These are phyloP conservation scores for Moringa oleifera DNA, from an alignment of 345 rosid species.

Conservation along the genomic window DNA sequence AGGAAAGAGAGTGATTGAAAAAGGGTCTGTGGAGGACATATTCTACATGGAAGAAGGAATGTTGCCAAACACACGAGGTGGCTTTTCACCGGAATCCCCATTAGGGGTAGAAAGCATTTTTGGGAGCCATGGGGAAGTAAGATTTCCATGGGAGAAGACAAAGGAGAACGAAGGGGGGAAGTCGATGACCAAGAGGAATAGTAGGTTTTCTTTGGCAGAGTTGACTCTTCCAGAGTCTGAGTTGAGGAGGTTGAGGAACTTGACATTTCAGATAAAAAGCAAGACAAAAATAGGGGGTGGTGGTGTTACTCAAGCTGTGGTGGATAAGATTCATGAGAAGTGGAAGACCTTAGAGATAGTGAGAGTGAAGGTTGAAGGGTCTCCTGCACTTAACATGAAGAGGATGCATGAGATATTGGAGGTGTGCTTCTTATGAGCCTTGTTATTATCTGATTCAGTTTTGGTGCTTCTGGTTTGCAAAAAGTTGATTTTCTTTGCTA, in stretches of 20 bases:
- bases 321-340: constrained; percentile 61
- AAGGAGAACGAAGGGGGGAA: constrained; percentile 29
- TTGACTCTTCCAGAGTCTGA: constrained; percentile 71
- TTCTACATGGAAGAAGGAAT: constrained; percentile 62
- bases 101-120: constrained; percentile 35
- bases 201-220: constrained; percentile 66
- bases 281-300: constrained; percentile 53
- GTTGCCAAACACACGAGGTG: constrained; percentile 59
- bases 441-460: constrained; percentile 1
- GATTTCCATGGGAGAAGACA: constrained; percentile 83
- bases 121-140: constrained; percentile 46
- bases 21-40: constrained; percentile 71
- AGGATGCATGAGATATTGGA: constrained; percentile 86
- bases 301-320: constrained; percentile 73
- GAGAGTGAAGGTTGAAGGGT: constrained; percentile 77
- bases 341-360: constrained; percentile 84
- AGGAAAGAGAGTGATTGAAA: constrained; percentile 51
- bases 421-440: constrained; percentile 42
- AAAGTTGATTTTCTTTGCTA: background rate
- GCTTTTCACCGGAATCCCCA: constrained; percentile 46
- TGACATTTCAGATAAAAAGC: constrained; percentile 59
- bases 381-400: constrained; percentile 86
- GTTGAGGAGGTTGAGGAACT: constrained; percentile 67
- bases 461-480: background rate
- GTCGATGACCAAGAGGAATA: constrained; percentile 50